A percentile compares a stretch with the other conserved stretches of the same genome.
Conservation (phyloP, 495 filamentous ascomycete genomes). For the Hypoxylon subgilvum region DNA sequence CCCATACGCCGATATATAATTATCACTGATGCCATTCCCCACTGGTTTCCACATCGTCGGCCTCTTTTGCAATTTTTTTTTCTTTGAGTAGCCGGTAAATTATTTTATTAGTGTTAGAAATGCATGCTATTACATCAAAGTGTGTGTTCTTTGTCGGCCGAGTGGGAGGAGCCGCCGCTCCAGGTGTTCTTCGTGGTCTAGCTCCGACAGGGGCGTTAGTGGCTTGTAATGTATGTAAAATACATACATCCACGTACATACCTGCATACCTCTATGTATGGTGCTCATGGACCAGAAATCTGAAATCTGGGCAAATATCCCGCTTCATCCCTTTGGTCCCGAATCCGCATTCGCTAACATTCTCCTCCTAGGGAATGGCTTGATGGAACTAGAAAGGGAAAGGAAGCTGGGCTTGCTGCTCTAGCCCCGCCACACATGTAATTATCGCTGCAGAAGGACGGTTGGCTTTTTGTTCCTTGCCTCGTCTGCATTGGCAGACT, state of each 20-base stretch:
- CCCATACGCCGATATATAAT: conserved; percentile 20
- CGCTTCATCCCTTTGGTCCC: conserved; percentile 25
- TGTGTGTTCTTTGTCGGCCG: conserved; percentile 25
- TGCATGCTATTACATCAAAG: background rate
- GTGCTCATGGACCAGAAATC: conserved; percentile 4
- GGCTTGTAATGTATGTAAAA: no score
- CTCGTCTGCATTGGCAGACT: conserved; percentile 3
- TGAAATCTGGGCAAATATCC: conserved; percentile 26
- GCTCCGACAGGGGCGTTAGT: background rate
- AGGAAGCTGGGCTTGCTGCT: conserved; percentile 27
- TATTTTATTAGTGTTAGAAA: conserved; percentile 16
- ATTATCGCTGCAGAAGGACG: conserved; percentile 24
- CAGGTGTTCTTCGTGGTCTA: background rate
- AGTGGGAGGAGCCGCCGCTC: conserved; percentile 36
- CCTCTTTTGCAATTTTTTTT: conserved; percentile 11
- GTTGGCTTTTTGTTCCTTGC: conserved; percentile 17
- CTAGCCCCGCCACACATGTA: conserved; percentile 34
- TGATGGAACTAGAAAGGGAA: conserved; percentile 31
- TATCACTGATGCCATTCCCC: conserved; percentile 18
- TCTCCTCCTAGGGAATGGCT: conserved; percentile 35
- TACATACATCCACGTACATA: background rate
- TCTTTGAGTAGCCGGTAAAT: no score
- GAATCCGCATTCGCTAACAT: conserved; percentile 35
- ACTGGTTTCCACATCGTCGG: conserved; percentile 33
- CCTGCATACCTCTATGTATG: background rate